Base-by-base conservation (phyloP, 345 rosid genomes). In the Xanthoceras sorbifolium region DNA sequence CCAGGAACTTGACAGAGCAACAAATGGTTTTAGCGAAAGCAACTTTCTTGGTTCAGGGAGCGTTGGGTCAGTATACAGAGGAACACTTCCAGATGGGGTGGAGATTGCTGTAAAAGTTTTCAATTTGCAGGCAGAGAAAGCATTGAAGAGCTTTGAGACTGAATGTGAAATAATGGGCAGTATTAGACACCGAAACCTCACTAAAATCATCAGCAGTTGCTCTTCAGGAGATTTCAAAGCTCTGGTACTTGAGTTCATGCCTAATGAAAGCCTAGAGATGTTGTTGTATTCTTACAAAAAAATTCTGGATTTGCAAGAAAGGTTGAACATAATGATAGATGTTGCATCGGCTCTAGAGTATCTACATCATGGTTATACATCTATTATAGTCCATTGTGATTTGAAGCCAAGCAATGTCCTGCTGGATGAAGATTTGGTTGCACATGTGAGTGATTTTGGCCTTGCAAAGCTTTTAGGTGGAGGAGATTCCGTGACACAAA, bases 11-110 rank as follows among this genome's bases (percentile, higher is more conserved):
- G 46, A 42, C 14, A 42, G 22, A 1, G 73, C 74, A 4, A 60
- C 74, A 11, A 8, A 59, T 20, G 67, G 61, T 3, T 68, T 76
- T 12, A 4, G 12, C 1, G 79, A 42, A 44, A 57, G 55, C 11
- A 55, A 67, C 4, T 22, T 64, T 32, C 44, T 64, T 18, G 69
- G 69, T 59, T 3, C 17, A 18, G 75, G 80, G 64, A 71, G 80
- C 25, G 69, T 69, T 44, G 80, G 80, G 9, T 32, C 75, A 10
- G 74, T 76, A 1, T 76, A 76, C 18, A 76, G 59, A 38, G 73
- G 79, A 29, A 28, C 2, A 57, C 73, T 68, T 20, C 38, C 31
- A 2, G 29, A 44, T 38, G 59, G 67, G 15, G 59, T 18, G 31
- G 14, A 34, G 8, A 26, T 59, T 59, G 63, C 63, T 22, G 46